These are phyloP conservation scores for Leucogyrophana mollusca DNA, from an alignment of 768 basidiomycete genomes.

Conservation along the genomic window DNA sequence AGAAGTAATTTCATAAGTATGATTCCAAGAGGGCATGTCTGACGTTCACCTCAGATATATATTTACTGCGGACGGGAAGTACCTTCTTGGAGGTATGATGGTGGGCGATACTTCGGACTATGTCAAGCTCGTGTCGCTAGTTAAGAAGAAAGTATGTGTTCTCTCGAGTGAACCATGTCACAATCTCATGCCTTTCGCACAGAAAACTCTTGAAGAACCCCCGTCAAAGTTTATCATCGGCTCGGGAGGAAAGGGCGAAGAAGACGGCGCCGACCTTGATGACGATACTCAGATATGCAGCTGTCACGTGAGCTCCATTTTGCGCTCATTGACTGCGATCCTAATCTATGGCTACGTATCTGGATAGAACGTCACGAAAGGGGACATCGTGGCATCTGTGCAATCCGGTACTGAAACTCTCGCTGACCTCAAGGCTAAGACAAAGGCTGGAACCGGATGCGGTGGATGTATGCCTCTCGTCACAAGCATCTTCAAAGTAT, in stretches of 20 bases:
- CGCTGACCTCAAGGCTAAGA: conserved; percentile 58
- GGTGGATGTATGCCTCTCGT: conserved; percentile 68
- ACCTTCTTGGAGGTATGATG: conserved; percentile 78
- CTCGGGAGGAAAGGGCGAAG: conserved; percentile 45
- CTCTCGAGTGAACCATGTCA: neutral
- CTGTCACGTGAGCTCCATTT: conserved; percentile 47
- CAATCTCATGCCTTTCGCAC: neutral
- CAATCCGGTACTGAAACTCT: conserved; percentile 48
- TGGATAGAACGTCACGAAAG: conserved; percentile 60
- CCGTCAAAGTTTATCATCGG: conserved; percentile 70
- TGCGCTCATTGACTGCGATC: neutral
- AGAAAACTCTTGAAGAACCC: conserved; percentile 65
- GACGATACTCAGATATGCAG: conserved; percentile 73
- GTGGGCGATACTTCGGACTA: conserved; percentile 72
- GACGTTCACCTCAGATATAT: conserved; percentile 44
- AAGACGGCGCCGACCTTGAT: conserved; percentile 64
- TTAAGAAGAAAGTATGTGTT: conserved; percentile 58
- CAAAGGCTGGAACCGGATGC: conserved; percentile 72
- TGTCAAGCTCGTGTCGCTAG: conserved; percentile 65
- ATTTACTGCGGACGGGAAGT: conserved; percentile 68
- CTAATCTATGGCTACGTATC: neutral
- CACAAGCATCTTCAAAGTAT: conserved; percentile 39
- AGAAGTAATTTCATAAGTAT: conserved; percentile 43
- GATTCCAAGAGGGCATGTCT: neutral
- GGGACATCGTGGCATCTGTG: conserved; percentile 49